These are phyloP conservation scores for Diaporthe ilicicola DNA, from an alignment of 2,329 filamentous ascomycete species.

Conservation along the genomic window DNA sequence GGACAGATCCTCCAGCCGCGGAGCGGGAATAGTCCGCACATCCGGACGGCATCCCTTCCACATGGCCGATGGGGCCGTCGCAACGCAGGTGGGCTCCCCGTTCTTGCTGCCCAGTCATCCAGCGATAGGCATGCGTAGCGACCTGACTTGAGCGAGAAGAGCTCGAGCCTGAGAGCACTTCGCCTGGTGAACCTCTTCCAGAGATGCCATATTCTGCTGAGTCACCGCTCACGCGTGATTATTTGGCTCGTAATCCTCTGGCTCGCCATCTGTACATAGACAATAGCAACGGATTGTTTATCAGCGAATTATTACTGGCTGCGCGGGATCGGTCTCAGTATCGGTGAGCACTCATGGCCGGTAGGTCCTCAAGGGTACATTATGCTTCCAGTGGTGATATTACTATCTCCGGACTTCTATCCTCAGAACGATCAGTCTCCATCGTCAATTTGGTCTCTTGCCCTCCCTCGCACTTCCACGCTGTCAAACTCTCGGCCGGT, in stretches of 20 bases:
- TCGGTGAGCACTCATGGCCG: neutral
- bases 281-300: no score
- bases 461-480: neutral
- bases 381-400: slow-evolving; percentile 13
- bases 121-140: no score
- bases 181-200: no score
- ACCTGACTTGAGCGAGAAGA: no score
- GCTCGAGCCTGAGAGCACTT: no score
- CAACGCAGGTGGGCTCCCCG: slow-evolving; percentile 3
- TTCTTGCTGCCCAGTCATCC: no score
- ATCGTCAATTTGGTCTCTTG: slow-evolving; percentile 8
- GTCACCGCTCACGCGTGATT: no score
- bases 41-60: neutral
- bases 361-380: slow-evolving; percentile 17
- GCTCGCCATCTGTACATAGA: no score
- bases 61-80: slow-evolving; percentile 6
- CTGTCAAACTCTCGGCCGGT: neutral
- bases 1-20: neutral
- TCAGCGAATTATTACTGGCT: neutral
- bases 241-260: no score
- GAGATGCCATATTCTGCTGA: no score
- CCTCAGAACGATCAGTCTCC: neutral
- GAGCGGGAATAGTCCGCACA: neutral
- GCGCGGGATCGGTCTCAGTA: neutral
- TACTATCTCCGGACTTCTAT: slow-evolving; percentile 2